phyloP scores from a whole-genome alignment of 306 rosid genomes.

The Echinosophora koreensis region DNA sequence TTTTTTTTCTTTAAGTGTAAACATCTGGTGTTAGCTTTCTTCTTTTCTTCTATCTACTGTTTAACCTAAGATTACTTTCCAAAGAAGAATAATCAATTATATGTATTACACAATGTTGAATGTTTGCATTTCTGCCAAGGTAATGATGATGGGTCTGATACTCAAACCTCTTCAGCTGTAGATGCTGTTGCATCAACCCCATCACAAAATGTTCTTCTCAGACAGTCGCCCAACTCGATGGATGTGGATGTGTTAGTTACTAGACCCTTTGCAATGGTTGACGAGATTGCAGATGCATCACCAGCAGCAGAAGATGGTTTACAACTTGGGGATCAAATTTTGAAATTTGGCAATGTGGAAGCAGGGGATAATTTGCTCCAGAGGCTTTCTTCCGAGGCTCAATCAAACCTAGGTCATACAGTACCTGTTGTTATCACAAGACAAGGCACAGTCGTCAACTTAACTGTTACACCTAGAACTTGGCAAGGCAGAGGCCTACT shows the following conservation, averaged over 20 bases:
- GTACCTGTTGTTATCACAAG: conserved; percentile 72
- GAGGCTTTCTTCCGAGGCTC: conserved; percentile 80
- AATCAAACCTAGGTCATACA: conserved; percentile 62
- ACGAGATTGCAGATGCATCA: conserved; percentile 86
- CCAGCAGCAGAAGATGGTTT: conserved; percentile 94
- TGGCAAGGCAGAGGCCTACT: conserved; percentile 95
- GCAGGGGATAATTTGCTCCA: conserved; percentile 78
- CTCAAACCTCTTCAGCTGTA: conserved; percentile 51
- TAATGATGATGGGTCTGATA: conserved; percentile 55
- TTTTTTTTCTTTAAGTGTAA: background rate
- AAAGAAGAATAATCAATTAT: background rate
- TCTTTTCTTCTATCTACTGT: conserved; percentile 4
- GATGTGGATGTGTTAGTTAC: conserved; percentile 65
- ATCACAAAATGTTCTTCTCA: conserved; percentile 51
- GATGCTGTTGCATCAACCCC: conserved; percentile 53
- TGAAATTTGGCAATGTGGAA: conserved; percentile 84
- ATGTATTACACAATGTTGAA: conserved; percentile 25
- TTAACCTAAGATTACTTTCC: conserved; percentile 24
- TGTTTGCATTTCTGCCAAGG: conserved; percentile 46
- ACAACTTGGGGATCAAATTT: conserved; percentile 91
- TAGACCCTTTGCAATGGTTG: conserved; percentile 89
- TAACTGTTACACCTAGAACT: conserved; percentile 81
- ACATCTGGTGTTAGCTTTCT: background rate
- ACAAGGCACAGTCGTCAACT: conserved; percentile 76
- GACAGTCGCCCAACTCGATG: conserved; percentile 56